phyloP scores from a whole-genome alignment of 306 rosid species.

The Casuarina cunninghamiana region DNA sequence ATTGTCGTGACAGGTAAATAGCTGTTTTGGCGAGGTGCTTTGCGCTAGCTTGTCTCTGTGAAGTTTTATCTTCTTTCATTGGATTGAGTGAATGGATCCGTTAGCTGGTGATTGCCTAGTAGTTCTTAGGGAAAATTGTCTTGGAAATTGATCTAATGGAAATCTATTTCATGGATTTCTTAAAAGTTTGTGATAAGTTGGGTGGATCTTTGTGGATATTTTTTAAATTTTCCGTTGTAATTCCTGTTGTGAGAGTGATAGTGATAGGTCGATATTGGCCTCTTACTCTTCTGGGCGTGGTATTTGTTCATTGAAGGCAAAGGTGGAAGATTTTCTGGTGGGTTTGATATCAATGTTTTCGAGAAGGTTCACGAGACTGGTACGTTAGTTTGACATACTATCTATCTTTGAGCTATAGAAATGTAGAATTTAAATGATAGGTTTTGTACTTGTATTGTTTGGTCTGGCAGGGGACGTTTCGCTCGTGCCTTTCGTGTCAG shows the following conservation, averaged over 20 bases:
- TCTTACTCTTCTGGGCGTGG: conserved; percentile 3
- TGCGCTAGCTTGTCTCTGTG: not conserved
- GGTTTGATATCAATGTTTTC: conserved; percentile 90
- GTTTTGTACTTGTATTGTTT: conserved; percentile 15
- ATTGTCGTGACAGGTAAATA: conserved; percentile 79
- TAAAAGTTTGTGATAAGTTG: not conserved
- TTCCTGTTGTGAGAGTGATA: not conserved
- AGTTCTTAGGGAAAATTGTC: not conserved
- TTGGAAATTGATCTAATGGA: not conserved
- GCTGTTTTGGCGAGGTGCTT: not conserved
- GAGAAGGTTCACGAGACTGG: conserved; percentile 84
- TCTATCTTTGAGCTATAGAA: not conserved
- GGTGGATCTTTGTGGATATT: not conserved
- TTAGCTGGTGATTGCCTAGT: not conserved
- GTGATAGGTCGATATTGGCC: not conserved
- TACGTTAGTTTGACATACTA: conserved; percentile 25
- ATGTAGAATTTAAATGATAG: conserved; percentile 9
- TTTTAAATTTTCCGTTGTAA: not conserved
- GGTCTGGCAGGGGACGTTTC: conserved; percentile 64
- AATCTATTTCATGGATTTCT: not conserved
- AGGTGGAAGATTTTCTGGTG: conserved; percentile 88
- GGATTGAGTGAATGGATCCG: not conserved
- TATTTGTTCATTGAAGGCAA: conserved; percentile 52
- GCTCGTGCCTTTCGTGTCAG: conserved; percentile 77
- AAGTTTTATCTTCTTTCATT: conserved; percentile 14